A percentile compares a stretch with the other conserved stretches of the same genome.
Evolutionary conservation across 129 eudicot genomes (phyloP).

Genomic region (Flaveria trinervia): DNA sequence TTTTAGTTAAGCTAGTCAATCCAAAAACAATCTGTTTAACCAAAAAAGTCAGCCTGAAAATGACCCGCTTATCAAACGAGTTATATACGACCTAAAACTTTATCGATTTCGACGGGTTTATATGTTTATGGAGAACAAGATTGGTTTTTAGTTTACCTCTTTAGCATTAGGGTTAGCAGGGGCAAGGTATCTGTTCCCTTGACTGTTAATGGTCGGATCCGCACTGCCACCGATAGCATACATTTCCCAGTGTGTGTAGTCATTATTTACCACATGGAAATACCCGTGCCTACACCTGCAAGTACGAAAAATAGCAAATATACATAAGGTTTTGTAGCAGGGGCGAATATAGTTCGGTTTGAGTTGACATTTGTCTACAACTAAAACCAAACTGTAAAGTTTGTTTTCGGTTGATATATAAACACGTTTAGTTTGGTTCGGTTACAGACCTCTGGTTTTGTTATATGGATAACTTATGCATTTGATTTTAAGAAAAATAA

Average conservation of each 20-base stretch:
- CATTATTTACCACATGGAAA: conserved; percentile 5
- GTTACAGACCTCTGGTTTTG: too few species aligned
- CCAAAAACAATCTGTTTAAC: too few species aligned
- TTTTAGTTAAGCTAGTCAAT: too few species aligned
- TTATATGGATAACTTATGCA: background rate
- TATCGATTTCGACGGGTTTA: background rate
- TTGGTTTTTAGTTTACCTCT: background rate
- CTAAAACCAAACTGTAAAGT: background rate
- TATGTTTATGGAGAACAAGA: background rate
- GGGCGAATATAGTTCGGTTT: background rate
- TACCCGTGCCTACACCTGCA: conserved; percentile 4
- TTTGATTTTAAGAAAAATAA: background rate
- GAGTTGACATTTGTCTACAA: background rate
- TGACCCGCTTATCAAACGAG: too few species aligned
- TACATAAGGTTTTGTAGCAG: background rate
- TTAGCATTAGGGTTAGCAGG: background rate
- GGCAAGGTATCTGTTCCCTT: conserved; percentile 14
- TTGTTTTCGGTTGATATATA: background rate
- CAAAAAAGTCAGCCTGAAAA: too few species aligned
- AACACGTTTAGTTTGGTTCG: background rate
- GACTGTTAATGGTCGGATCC: background rate
- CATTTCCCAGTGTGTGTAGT: conserved; percentile 14
- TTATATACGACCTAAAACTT: too few species aligned
- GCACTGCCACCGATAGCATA: conserved; percentile 9
- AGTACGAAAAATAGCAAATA: background rate